These are phyloP conservation scores for Coemansia sp. DNA, from an alignment of 192 early-diverging fungal genomes.

Conservation along the genomic window DNA sequence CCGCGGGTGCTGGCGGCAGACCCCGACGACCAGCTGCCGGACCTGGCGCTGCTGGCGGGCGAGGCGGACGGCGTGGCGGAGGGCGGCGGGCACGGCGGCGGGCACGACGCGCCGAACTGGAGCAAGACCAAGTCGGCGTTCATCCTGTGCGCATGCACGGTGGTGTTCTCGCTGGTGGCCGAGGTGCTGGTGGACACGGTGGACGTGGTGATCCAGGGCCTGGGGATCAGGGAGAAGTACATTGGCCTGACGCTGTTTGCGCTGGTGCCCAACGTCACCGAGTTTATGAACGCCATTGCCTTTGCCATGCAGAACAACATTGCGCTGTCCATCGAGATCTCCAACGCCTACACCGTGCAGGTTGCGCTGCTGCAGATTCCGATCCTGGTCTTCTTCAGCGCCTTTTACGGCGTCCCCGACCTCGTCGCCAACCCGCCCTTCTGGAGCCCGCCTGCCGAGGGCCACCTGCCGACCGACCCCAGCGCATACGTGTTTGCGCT, in stretches of 20 bases:
- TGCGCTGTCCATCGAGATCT: constrained; percentile 89
- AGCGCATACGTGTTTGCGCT: constrained; percentile 63
- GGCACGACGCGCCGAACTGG: constrained; percentile 96
- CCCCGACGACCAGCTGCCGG: constrained; percentile 52
- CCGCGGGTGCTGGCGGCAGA: constrained; percentile 56
- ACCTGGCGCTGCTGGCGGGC: constrained; percentile 41
- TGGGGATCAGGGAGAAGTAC: constrained; percentile 81
- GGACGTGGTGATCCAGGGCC: constrained; percentile 73
- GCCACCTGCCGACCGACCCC: constrained; percentile 47
- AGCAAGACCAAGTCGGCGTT: constrained; percentile 74
- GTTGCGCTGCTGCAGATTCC: constrained; percentile 96
- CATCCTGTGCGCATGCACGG: constrained; percentile 81
- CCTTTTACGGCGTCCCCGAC: constrained; percentile 60
- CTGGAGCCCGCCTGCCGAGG: constrained; percentile 14
- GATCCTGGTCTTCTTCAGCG: constrained; percentile 85
- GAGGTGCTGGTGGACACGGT: constrained; percentile 91
- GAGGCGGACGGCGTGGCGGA: constrained; percentile 59
- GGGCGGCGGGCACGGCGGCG: constrained; percentile 66
- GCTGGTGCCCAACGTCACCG: constrained; percentile 93
- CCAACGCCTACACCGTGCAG: constrained; percentile 94
- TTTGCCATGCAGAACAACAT: constrained; percentile 93
- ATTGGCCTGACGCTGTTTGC: constrained; percentile 94
- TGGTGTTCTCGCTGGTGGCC: constrained; percentile 86
- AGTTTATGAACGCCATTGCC: constrained; percentile 93
- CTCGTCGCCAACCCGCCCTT: constrained; percentile 18